These are phyloP conservation scores for Exophiala alcalophila DNA, from an alignment of 2,329 filamentous ascomycete genomes.

Conservation along the genomic window DNA sequence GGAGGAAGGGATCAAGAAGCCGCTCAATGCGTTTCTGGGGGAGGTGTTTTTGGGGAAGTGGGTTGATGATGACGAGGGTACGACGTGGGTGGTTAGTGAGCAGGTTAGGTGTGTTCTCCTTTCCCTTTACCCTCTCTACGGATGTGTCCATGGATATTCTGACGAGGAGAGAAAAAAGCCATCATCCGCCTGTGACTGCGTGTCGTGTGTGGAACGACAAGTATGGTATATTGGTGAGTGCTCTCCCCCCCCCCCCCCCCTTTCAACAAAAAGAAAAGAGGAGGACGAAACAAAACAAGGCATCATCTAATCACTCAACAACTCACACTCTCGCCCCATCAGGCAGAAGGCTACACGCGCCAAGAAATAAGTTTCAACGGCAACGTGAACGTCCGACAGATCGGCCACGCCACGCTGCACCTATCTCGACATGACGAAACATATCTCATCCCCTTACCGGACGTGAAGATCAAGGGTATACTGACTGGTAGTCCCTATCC, in stretches of 20 bases:
- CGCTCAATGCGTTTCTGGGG: constrained; percentile 29
- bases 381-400: constrained; percentile 24
- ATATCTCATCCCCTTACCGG: constrained; percentile 27
- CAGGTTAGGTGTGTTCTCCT: constrained; percentile 25
- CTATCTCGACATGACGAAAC: constrained; percentile 24
- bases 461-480: constrained; percentile 29
- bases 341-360: constrained; percentile 29
- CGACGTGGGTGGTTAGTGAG: constrained; percentile 27
- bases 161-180: too few species aligned
- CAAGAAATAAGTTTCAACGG: constrained; percentile 29
- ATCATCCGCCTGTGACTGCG: constrained; percentile 31
- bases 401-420: constrained; percentile 25
- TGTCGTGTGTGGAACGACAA: constrained; percentile 30
- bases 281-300: too few species aligned
- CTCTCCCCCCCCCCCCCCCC: too few species aligned
- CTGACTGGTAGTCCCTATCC: constrained; percentile 50
- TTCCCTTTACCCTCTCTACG: neutral
- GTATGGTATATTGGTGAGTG: constrained; percentile 22
- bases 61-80: constrained; percentile 20
- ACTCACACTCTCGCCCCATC: neutral
- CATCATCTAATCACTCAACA: neutral
- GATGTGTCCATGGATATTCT: neutral
- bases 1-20: constrained; percentile 29
- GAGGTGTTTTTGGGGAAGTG: constrained; percentile 28
- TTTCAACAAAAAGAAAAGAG: too few species aligned